Conservation (phyloP, 202 grass and related monocot genomes). For the Zoysia matrella region DNA sequence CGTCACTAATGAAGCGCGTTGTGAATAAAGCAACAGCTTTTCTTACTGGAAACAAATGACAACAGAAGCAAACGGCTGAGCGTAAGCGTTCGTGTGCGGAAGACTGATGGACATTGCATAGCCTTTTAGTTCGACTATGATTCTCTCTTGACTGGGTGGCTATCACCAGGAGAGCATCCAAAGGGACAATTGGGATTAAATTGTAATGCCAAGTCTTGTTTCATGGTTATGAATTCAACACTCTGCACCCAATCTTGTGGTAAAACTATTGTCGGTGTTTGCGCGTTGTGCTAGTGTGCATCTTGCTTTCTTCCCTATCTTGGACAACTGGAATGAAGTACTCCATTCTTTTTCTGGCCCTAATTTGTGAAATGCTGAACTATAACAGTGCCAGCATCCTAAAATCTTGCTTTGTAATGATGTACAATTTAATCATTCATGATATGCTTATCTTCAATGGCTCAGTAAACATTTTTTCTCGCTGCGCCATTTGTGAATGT, state of each 20-base stretch:
- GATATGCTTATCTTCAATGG: neutral
- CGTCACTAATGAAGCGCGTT: neutral
- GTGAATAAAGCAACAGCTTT: neutral
- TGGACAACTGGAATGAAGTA: neutral
- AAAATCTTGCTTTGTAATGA: neutral
- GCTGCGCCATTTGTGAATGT: constrained; percentile 10
- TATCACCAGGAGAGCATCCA: constrained; percentile 17
- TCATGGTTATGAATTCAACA: constrained; percentile 8
- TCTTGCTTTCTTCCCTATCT: neutral
- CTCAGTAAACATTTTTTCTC: neutral
- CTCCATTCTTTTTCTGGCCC: neutral
- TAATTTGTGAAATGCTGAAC: neutral
- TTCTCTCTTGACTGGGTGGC: constrained; percentile 6
- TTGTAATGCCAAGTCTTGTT: constrained; percentile 11
- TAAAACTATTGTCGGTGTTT: neutral
- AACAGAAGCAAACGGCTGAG: neutral
- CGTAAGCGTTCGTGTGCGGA: constrained; percentile 16
- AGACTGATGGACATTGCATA: constrained; percentile 17
- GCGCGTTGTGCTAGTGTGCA: neutral
- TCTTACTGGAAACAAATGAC: constrained; percentile 22
- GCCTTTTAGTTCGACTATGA: constrained; percentile 21
- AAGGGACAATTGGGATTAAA: constrained; percentile 27
- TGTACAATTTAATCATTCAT: neutral
- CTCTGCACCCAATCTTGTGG: neutral
- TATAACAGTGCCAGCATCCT: neutral